Base-by-base conservation (phyloP, 768 basidiomycete species). In the Tephrocybe sp. region DNA sequence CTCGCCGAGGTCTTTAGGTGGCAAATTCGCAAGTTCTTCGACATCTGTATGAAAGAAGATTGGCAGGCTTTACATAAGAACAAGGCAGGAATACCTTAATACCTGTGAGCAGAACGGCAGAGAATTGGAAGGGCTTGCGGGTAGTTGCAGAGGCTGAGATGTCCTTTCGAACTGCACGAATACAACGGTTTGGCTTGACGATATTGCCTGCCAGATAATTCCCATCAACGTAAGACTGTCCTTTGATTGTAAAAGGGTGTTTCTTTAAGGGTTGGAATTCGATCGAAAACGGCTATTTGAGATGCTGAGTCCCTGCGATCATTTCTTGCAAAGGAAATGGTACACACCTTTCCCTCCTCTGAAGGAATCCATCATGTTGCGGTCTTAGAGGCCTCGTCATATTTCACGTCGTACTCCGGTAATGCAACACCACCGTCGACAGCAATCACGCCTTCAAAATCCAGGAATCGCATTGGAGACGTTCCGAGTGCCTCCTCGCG, bases 351-450 rank as follows among this genome's bases (percentile, higher is more conserved):
- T 3, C 59, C 61, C 6, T 52, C 53, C 46, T 58, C 53, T 13
- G 61, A 62, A 5, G 53, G 46, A 13, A 62, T 59, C 59, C 58
- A 62, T 22, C 61, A 60, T 22, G 55, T 57, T 2, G 55, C 52
- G 1, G 36, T 36, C 18, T 43, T 55, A 15, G 36, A 6, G 4
- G 25, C 43, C 24, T 57, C 38, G 2, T 54, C 51, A 4, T 18
- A 27, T 34, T 50, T 42, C 1, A 58, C 36, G 6, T 35, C 28
- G 35, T 56, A 63, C 36, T 63, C 45, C 0, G 51, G 31, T 9
- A 53, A 24, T 9, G 28, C 44, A 5, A 24, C 21, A 11, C 46
- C 46, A 1, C 58, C 54, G 28, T 56, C 43, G 15, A 28, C 24
- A 62, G 21, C n/a, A n/a, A n/a, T n/a, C n/a, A 41, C 44, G 53